Evolutionary conservation across 1,284 basidiomycete genomes (phyloP).

Genomic region (Leccinum huronense): DNA sequence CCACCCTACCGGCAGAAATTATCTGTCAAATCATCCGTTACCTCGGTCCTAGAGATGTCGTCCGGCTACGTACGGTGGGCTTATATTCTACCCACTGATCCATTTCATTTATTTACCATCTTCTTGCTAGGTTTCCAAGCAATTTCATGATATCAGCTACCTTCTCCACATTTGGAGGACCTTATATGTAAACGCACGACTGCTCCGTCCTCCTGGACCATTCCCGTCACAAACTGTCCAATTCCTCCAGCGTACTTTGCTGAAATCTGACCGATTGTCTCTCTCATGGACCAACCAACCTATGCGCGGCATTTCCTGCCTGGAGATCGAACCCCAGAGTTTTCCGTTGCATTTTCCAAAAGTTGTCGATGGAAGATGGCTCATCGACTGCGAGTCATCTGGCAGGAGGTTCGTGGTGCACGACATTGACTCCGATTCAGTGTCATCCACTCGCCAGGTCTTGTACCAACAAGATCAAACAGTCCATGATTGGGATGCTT

Average conservation of each 20-base stretch:
- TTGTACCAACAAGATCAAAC: not conserved
- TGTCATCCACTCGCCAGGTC: not conserved
- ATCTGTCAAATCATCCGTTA: not conserved
- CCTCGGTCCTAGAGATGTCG: not conserved
- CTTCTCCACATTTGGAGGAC: not conserved
- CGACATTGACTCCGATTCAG: not conserved
- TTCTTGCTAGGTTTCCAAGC: not conserved
- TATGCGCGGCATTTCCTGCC: not conserved
- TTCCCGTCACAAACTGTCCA: not conserved
- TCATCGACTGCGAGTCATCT: not conserved
- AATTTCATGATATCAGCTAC: not conserved
- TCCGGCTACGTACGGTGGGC: not conserved
- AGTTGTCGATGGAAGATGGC: constrained; percentile 3
- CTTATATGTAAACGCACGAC: not conserved
- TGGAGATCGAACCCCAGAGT: not conserved
- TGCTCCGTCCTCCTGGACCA: not conserved
- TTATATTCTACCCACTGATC: not conserved
- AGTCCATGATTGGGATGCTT: not conserved
- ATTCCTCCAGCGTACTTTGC: not conserved
- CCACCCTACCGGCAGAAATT: not conserved
- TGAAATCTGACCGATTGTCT: not conserved
- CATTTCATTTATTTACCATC: not conserved
- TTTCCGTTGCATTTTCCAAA: not conserved
- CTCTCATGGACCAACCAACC: not conserved
- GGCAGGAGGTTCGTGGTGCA: not conserved